Base-by-base conservation (phyloP, 2,329 filamentous ascomycete genomes). In the Grosmannia clavigera region DNA sequence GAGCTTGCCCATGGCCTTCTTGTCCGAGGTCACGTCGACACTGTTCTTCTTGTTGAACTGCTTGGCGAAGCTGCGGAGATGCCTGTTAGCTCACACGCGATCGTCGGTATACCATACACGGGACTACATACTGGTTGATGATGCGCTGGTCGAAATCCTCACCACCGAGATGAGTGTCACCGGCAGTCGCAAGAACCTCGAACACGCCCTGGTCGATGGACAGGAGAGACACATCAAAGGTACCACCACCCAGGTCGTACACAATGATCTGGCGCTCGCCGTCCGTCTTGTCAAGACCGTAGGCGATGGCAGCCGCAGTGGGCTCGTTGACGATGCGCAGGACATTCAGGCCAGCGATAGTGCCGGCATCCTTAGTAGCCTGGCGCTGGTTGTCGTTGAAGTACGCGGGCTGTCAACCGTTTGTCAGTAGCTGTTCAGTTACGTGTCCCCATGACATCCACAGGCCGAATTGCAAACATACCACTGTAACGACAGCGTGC, bases 301-400 rank as follows among this genome's bases (percentile, higher is more conserved):
- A 96, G 69, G 92, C 92, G 72, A 96, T 90, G 76, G 91, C 92
- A 73, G 92, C 92, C 72, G 92, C 92, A 70, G 92, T 96, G 70
- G 92, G 92, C 77, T 96, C 92, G 81, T 96, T 96, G 73, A 96
- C 90, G 66, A 96, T 91, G 79, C 92, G 91, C 72, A 96, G 88
- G 69, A 96, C 90, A 74, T 95, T 96, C 64, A 96, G 84, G 73
- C 92, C 92, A 70, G 92, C 90, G 71, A 96, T 96, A 65, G 81
- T 81, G 74, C 91, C 92, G 68, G 92, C 92, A 72, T 96, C 91
- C 85, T 96, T 96, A 76, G 91, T 96, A 64, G 92, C 91, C 78
- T 95, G 91, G 78, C 92, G 85, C 82, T 96, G 92, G 78, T 91
- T 92, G 80, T 96, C 92, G 79, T 95, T 96, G 88, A 96, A 96